Evolutionary conservation across 2,329 filamentous ascomycete species (phyloP), one percentile per base, ranked within the genome.

Genomic region (Trichoderma afroharzianum): DNA sequence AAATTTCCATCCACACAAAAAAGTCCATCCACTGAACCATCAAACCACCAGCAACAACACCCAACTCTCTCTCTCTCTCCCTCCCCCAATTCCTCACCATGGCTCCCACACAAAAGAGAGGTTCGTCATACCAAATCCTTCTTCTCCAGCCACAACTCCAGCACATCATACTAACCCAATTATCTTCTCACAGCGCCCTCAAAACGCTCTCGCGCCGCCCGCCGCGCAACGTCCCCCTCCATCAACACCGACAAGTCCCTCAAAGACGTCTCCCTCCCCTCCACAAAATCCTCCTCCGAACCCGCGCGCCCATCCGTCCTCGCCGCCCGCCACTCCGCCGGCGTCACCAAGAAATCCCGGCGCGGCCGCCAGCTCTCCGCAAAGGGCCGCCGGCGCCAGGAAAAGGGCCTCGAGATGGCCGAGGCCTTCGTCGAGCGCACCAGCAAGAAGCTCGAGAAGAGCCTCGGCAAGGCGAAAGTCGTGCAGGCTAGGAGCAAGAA

Each of bases 211-310:
- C 91, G 93, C 74, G 92, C 91, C 72, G 91, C 92, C 53, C 88
- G 92, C 78, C 90, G 93, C 74, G 92, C 90, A 61, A 88, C 89
- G 18, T 92, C 91, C 4, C 91, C 92, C 30, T 85, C 89, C 76
- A 90, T 93, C 80, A 83, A 92, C 81, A 88, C 88, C 57, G 91
- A 93, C 85, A 92, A 92, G 81, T 92, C 90, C 7, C 84, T 93
- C 26, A 92, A 91, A 78, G 83, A 88, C 47, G 81, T 87, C 72
- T 83, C 85, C 72, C 83, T 86, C 12, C 88, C 89, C 2, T 74
- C 81, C 62, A 9, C 69, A 6, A 21, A 63, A 18, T 12, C 64
- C 73, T 81, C 85, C 73, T 30, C 76, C 32, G 53, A 72, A 47
- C 79, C 83, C 33, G 21, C n/a, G 72, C 87, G 90, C 5, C 88